Evolutionary conservation across 1,139 yeast species (phyloP).

Genomic region (Taphrina populina): DNA sequence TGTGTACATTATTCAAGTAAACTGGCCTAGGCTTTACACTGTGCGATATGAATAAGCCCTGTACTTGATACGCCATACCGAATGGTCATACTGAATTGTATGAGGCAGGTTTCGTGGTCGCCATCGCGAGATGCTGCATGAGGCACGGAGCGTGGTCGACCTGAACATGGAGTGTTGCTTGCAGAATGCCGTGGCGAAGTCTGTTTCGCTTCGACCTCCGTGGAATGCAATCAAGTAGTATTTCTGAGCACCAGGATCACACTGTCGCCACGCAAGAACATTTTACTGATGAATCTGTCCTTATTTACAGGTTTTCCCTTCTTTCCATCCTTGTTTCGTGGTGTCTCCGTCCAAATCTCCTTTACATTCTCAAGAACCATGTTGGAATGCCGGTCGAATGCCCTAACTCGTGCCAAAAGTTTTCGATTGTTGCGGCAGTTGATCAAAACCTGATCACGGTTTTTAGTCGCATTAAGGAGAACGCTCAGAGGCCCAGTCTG

Average conservation of each 20-base stretch:
- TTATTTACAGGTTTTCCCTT: conserved; percentile 67
- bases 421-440: conserved; percentile 92
- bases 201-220: too few species aligned
- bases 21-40: too few species aligned
- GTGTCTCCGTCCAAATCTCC: conserved; percentile 81
- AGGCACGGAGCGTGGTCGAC: too few species aligned
- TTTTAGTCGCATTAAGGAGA: conserved; percentile 72
- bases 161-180: too few species aligned
- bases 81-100: too few species aligned
- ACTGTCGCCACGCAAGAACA: conserved; percentile 93
- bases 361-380: conserved; percentile 89
- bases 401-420: conserved; percentile 82
- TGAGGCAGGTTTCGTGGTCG: too few species aligned
- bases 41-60: too few species aligned
- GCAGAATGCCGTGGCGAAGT: too few species aligned
- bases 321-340: conserved; percentile 65
- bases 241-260: conserved; percentile 74
- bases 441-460: conserved; percentile 74
- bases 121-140: too few species aligned
- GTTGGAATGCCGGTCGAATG: conserved; percentile 94
- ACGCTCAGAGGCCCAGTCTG: conserved; percentile 88
- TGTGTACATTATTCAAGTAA: too few species aligned
- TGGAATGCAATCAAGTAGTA: too few species aligned
- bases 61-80: too few species aligned
- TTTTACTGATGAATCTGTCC: conserved; percentile 83